These are phyloP conservation scores for Trichothecium sympodiale DNA, from an alignment of 2,329 filamentous ascomycete species.

Conservation along the genomic window DNA sequence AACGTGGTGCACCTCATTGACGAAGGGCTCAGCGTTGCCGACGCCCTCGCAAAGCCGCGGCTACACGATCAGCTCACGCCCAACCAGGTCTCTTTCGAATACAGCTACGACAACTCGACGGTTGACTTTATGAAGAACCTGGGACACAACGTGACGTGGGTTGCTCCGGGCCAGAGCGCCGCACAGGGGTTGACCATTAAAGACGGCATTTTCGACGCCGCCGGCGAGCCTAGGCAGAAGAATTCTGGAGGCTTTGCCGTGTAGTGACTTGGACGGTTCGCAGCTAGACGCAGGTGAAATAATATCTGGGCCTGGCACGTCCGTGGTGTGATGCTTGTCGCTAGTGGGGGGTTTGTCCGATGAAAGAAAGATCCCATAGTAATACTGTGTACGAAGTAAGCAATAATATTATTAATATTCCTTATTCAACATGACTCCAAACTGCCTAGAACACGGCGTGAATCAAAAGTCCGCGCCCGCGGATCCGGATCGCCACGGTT, in stretches of 20 bases:
- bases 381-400: too few species aligned
- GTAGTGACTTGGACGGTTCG: too few species aligned
- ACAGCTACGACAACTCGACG: constrained; percentile 57
- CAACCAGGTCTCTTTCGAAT: constrained; percentile 58
- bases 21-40: constrained; percentile 42
- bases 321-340: too few species aligned
- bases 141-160: constrained; percentile 68
- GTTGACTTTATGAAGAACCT: constrained; percentile 52
- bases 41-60: constrained; percentile 57
- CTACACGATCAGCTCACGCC: constrained; percentile 78
- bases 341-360: too few species aligned
- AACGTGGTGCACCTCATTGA: constrained; percentile 67
- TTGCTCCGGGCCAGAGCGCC: constrained; percentile 52
- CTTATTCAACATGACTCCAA: too few species aligned
- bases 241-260: constrained; percentile 57
- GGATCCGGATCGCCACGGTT: too few species aligned
- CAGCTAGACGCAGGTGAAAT: too few species aligned
- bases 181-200: constrained; percentile 62
- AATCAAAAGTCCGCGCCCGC: too few species aligned
- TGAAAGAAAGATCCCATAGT: too few species aligned
- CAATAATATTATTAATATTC: too few species aligned
- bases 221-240: constrained; percentile 68
- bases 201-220: constrained; percentile 60
- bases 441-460: too few species aligned
- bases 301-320: too few species aligned